Percentiles rank a stretch among this genome's conserved stretches.
These are phyloP conservation scores for Rhodotorula sp. DNA, from an alignment of 1,284 basidiomycete species.

Conservation along the genomic window DNA sequence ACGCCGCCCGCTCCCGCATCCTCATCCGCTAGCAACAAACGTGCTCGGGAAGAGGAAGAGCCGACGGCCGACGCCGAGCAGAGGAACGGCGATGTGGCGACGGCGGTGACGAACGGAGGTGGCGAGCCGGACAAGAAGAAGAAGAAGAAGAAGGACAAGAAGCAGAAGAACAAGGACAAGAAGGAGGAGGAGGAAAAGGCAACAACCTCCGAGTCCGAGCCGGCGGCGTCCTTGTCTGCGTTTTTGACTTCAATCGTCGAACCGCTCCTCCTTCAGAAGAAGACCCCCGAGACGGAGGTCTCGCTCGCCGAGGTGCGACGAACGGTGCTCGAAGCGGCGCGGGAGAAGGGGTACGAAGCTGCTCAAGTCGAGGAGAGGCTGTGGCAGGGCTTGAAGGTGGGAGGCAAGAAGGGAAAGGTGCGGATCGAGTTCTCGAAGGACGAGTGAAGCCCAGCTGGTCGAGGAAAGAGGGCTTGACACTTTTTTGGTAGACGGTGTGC, in stretches of 20 bases:
- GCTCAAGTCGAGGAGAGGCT: constrained; percentile 9
- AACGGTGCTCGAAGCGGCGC: constrained; percentile 17
- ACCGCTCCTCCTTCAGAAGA: constrained; percentile 8
- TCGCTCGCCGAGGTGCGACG: constrained; percentile 17
- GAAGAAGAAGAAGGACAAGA: constrained; percentile 26
- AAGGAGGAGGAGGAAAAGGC: neutral
- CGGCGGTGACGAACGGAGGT: neutral
- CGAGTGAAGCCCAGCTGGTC: neutral
- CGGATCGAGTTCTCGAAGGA: constrained; percentile 21
- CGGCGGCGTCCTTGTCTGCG: neutral
- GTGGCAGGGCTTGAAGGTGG: constrained; percentile 23
- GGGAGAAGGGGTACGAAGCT: constrained; percentile 17
- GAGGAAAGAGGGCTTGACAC: no score
- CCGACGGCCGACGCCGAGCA: no score
- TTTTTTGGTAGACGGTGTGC: neutral
- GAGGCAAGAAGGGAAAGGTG: constrained; percentile 30
- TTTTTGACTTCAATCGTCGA: constrained; percentile 20
- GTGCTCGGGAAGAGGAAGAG: constrained; percentile 18
- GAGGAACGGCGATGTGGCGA: neutral
- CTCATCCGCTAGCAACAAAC: constrained; percentile 13
- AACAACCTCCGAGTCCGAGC: neutral
- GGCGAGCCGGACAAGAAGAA: constrained; percentile 15
- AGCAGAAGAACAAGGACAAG: constrained; percentile 12
- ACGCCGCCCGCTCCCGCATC: no score
- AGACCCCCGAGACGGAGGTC: neutral